Conservation (phyloP, 495 filamentous ascomycete species). For the Glarea lozoyensis region DNA sequence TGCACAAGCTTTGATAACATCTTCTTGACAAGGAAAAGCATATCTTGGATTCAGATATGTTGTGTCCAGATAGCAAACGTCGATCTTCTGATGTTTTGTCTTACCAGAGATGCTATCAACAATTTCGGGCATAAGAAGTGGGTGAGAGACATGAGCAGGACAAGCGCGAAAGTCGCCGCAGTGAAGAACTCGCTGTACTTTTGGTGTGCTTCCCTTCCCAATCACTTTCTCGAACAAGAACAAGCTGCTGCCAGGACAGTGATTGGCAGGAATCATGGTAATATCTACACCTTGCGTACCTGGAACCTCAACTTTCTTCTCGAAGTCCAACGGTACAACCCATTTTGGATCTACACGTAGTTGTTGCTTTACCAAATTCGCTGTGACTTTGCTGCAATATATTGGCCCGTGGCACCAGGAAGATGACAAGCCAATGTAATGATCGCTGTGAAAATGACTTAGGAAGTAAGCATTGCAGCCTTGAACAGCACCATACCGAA, state of each 20-base stretch:
- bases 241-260: slow-evolving; percentile 90
- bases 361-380: slow-evolving; percentile 77
- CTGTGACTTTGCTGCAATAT: slow-evolving; percentile 90
- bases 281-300: slow-evolving; percentile 72
- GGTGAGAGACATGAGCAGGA: slow-evolving; percentile 76
- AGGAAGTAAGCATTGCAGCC: slow-evolving; percentile 94
- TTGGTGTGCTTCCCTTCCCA: slow-evolving; percentile 46
- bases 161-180: slow-evolving; percentile 95
- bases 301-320: slow-evolving; percentile 69
- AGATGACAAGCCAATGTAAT: slow-evolving; percentile 84
- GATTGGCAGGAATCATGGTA: slow-evolving; percentile 94
- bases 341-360: slow-evolving; percentile 80
- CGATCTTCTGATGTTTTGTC: slow-evolving; percentile 72
- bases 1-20: slow-evolving; percentile 79
- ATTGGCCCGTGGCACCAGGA: slow-evolving; percentile 92
- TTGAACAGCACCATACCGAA: slow-evolving; percentile 88
- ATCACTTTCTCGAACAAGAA: slow-evolving; percentile 82
- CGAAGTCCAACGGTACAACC: slow-evolving; percentile 80
- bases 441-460: slow-evolving; percentile 96
- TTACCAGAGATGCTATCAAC: slow-evolving; percentile 59
- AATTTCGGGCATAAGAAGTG: slow-evolving; percentile 65
- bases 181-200: slow-evolving; percentile 72
- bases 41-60: slow-evolving; percentile 96
- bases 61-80: slow-evolving; percentile 93
- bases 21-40: slow-evolving; percentile 80